These are phyloP conservation scores for Stagonosporopsis chrysanthemi DNA, from an alignment of 2,329 filamentous ascomycete species.

Conservation along the genomic window DNA sequence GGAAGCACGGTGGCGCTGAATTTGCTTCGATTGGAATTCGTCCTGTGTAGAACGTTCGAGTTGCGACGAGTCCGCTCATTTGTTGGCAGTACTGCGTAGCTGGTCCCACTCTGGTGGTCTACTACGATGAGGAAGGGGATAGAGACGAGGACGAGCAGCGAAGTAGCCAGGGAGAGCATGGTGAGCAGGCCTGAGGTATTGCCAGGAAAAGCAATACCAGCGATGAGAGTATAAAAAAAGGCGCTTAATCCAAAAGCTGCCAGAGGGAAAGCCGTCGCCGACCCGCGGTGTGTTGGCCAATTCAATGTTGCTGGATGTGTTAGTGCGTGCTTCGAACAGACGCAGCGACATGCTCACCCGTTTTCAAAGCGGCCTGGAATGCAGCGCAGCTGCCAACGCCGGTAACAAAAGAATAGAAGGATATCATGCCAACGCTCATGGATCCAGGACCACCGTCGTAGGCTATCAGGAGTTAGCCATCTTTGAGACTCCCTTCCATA, in stretches of 20 bases:
- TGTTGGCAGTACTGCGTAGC: constrained; percentile 65
- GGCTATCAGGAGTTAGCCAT: constrained; percentile 58
- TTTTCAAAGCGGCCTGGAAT: constrained; percentile 89
- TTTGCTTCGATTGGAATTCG: constrained; percentile 57
- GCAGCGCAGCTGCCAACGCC: constrained; percentile 89
- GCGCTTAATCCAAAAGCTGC: constrained; percentile 94
- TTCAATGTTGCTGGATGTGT: constrained; percentile 75
- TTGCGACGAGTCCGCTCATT: constrained; percentile 56
- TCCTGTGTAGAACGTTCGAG: constrained; percentile 56
- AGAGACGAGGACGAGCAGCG: constrained; percentile 74
- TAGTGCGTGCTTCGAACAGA: constrained; percentile 9
- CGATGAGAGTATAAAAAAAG: constrained; percentile 90
- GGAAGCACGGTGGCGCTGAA: constrained; percentile 47
- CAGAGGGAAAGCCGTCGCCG: constrained; percentile 90
- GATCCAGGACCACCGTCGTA: constrained; percentile 72
- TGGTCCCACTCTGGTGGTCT: constrained; percentile 62
- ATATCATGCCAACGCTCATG: constrained; percentile 67
- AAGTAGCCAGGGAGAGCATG: constrained; percentile 81
- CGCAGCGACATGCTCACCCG: constrained; percentile 50
- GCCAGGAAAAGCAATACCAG: constrained; percentile 79
- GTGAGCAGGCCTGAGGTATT: constrained; percentile 83
- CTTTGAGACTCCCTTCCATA: neutral
- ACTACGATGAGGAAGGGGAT: constrained; percentile 88
- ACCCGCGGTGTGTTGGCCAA: constrained; percentile 89
- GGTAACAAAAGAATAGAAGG: constrained; percentile 83